Base-by-base conservation (phyloP, 176 grass and related monocot species). In the Oropetium thomaeum region DNA sequence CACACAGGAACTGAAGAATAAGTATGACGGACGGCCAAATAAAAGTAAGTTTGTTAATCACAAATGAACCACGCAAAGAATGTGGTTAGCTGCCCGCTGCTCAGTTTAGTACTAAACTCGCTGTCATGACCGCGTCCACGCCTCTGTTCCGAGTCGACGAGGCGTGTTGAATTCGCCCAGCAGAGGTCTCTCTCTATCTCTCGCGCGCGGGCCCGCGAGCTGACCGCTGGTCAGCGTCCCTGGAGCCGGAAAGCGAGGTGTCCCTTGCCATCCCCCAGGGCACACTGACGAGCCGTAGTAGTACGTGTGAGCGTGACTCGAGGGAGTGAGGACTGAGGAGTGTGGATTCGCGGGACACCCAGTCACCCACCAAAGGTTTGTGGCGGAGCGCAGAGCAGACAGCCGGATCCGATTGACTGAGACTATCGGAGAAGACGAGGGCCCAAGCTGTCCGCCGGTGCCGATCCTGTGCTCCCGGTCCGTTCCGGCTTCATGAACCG, bases 51-150 rank as follows among this genome's bases (percentile, higher is more conserved):
- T 41, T 23, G 15, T 31, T 47, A 61, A 37, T 58, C 23, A 7
- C 7, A 53, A 79, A 57, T 23, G 40, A 10, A 6, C 19, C 84
- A 76, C 67, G 71, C 54, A 43, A 70, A 76, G 71, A 70, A 64
- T 58, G 78, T 81, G 78, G 42, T 75, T 62, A 8, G 37, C 45
- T 17, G 52, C 52, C 10, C 5, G 60, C 10, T 20, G 60, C 10
- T 20, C 22, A 35, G n/a, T n/a, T n/a, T n/a, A 34, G 62, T 29
- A n/a, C n/a, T 42, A 31, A 44, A 1, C 5, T 69, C 70, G 76
- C 42, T 62, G 52, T 53, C 44, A 49, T 42, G 73, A 68, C 59
- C 40, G 51, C 22, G 84, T 70, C 84, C 35, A 63, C 84, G 17
- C 47, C 53, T 17, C 7, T 12, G 6, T 57, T 57, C 53, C 23